Evolutionary conservation across 2,329 filamentous ascomycete genomes (phyloP).

Genomic region (Alternaria longipes): DNA sequence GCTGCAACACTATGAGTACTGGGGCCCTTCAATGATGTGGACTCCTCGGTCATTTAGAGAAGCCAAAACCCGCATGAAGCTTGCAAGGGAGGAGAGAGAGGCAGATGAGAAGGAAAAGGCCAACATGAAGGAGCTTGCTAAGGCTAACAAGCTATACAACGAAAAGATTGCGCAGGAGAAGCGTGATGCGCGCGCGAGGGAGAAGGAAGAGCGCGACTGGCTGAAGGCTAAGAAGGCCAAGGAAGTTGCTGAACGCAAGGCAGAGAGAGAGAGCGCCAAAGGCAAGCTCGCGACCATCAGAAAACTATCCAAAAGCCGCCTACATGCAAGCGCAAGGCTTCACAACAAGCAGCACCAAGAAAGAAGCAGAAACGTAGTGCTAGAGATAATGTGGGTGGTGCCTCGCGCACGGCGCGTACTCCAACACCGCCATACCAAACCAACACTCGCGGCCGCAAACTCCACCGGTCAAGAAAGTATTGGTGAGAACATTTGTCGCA

Average conservation of each 20-base stretch:
- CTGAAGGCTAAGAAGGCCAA: background rate
- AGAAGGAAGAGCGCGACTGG: background rate
- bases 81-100: background rate
- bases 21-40: background rate
- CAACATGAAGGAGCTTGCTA: background rate
- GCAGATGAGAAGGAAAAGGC: background rate
- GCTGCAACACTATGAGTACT: constrained; percentile 1
- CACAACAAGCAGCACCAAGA: background rate
- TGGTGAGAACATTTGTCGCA: too few relatives aligned
- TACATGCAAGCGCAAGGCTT: background rate
- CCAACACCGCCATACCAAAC: background rate
- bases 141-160: background rate
- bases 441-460: background rate
- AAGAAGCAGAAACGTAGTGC: background rate
- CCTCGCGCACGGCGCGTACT: background rate
- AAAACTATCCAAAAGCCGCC: background rate
- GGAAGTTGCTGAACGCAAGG: background rate
- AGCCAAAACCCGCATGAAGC: background rate
- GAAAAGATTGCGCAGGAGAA: background rate
- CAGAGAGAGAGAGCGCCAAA: background rate
- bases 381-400: background rate
- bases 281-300: background rate
- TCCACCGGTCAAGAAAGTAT: background rate
- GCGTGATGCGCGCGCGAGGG: background rate
- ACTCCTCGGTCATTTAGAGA: background rate